phyloP scores from a whole-genome alignment of 176 grass and related monocot species.

The Secale cereale region DNA sequence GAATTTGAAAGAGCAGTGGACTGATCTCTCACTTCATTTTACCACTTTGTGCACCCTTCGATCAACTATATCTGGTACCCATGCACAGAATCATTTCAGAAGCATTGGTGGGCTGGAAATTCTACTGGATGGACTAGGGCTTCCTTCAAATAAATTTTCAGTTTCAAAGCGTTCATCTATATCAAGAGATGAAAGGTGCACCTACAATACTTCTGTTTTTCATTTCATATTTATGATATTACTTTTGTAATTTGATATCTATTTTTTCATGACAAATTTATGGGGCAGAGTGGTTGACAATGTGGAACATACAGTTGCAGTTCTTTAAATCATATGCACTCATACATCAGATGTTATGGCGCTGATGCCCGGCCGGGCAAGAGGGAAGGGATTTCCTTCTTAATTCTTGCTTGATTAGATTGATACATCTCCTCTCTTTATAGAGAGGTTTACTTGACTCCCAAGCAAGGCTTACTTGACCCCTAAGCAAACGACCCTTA shows the following conservation, averaged over 20 bases:
- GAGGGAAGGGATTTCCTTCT: too few species aligned
- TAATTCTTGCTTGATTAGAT: too few species aligned
- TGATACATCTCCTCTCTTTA: too few species aligned
- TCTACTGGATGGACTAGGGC: conserved; percentile 79
- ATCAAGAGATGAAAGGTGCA: conserved; percentile 67
- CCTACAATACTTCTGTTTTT: conserved; percentile 20
- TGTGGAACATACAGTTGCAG: not conserved
- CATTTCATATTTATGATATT: not conserved
- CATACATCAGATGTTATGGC: not conserved
- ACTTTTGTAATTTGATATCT: not conserved
- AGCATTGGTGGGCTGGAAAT: conserved; percentile 93
- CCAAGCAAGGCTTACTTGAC: too few species aligned
- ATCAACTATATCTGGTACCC: conserved; percentile 60
- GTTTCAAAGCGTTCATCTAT: conserved; percentile 48
- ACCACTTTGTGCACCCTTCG: conserved; percentile 67
- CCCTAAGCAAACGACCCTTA: too few species aligned
- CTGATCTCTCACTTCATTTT: conserved; percentile 81
- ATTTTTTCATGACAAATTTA: not conserved
- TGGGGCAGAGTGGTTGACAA: not conserved
- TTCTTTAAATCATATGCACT: not conserved
- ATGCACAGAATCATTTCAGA: conserved; percentile 95
- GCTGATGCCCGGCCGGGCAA: too few species aligned
- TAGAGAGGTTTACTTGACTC: too few species aligned
- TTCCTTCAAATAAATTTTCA: conserved; percentile 76
- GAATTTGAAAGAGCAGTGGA: conserved; percentile 75